Base-by-base conservation (phyloP, 768 basidiomycete species). In the Tephrocybe sp. region DNA sequence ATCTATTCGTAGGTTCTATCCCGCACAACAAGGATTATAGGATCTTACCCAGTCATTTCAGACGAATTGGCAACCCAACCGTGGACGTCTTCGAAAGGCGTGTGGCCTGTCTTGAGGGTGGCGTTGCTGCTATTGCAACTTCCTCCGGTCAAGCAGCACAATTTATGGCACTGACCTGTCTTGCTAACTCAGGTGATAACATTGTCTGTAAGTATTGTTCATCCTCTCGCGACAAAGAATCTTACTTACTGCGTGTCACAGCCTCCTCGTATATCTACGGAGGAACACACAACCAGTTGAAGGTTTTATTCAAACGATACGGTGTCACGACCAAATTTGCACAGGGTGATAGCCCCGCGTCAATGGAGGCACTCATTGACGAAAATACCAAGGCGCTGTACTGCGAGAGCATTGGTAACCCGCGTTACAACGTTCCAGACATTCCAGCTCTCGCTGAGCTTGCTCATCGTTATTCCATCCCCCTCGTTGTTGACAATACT, bases 401-500 rank as follows among this genome's bases (percentile, higher is more conserved):
- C 58, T 73, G 82, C 3, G 84, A 86, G 62, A 74, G 69, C 35
- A 84, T 85, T 36, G 80, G 83, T 1, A 86, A 85, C 59, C 84
- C 84, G 0, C 77, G 77, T 52, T 80, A 75, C 58, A 77, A 76
- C 45, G 68, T 83, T 34, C 64, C 72, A 0, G 71, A 72, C 47
- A 72, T 87, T 22, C 69, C 79, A 2, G 81, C 73, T 23, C 66
- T 87, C 13, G 78, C 84, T 4, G 78, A 80, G 69, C 74, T 87
- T 17, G 87, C 87, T 0, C 85, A 86, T 56, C 71, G 74, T 6
- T 62, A 83, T 40, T 67, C 72, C 0, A 77, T 86, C 8, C 85
- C 85, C 0, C 67, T 86, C 33, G 77, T 87, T 16, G 83, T 85
- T 0, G 82, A 84, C 56, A 85, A 84, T 59, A 84, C 80, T 0